Base-by-base conservation (phyloP, 306 rosid species). In the Fragaria nilgerrensis region DNA sequence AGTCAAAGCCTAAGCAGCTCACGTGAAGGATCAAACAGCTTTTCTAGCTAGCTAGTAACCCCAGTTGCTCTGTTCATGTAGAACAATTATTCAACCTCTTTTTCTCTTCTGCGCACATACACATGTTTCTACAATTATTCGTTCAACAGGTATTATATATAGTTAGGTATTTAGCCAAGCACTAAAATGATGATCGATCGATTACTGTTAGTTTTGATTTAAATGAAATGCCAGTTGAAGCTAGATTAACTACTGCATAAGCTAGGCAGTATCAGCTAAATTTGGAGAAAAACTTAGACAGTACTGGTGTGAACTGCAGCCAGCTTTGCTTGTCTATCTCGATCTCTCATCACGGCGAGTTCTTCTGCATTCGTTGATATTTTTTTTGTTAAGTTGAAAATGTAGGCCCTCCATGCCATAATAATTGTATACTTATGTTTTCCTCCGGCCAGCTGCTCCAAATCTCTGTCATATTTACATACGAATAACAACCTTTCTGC, bases 21-120 rank as follows among this genome's bases (percentile, higher is more conserved):
- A 62, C 71, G 78, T 62, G 78, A 75, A 75, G 14, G 70, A 75
- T 45, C 34, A 17, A 62, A 25, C n/a, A 69, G 32, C 25, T 44
- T 65, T 29, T 37, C 61, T 55, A 39, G 77, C 44, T 41, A 41
- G 45, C 29, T 52, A 75, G 47, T 74, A 39, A 58, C n/a, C 76
- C 17, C 66, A 20, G 67, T 62, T 72, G 8, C 61, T 36, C 32
- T 72, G 11, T 53, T 12, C 12, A 59, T 14, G 22, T 16, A 65
- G 36, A 58, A 10, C 69, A 59, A 44, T 59, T 11, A 74, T 74
- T 58, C 25, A 58, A 41, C 63, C 19, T 61, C 41, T 12, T 48
- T 48, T 12, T 48, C 52, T 48, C 52, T 52, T 62, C 20, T 25
- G 68, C 39, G 39, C 48, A 66, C 27, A 66, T 19, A 36, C 70